phyloP scores from a whole-genome alignment of 805 yeast genomes.

The Zygosaccharomyces rouxii region DNA sequence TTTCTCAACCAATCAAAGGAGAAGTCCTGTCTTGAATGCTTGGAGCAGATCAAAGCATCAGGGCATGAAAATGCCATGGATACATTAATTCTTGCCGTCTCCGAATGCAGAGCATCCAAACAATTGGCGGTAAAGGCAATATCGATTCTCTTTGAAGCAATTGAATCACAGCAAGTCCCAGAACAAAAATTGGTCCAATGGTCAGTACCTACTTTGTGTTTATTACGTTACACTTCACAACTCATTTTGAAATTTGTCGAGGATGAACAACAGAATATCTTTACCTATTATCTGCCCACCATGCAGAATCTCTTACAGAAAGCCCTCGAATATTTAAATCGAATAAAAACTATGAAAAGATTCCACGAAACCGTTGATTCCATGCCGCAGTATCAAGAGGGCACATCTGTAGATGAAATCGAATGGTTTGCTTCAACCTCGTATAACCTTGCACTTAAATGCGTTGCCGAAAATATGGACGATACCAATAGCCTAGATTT shows the following conservation, averaged over 20 bases:
- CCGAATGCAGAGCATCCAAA: constrained; percentile 28
- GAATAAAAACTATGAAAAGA: constrained; percentile 5
- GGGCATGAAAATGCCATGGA: constrained; percentile 36
- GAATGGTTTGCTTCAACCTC: constrained; percentile 41
- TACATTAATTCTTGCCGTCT: constrained; percentile 33
- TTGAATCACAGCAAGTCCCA: constrained; percentile 13
- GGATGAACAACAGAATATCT: constrained; percentile 4
- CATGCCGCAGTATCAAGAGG: constrained; percentile 7
- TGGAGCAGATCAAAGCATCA: constrained; percentile 34
- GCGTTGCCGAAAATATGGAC: constrained; percentile 16
- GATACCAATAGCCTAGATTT: constrained; percentile 12
- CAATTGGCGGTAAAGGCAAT: constrained; percentile 28
- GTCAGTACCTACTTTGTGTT: constrained; percentile 24
- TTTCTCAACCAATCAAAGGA: constrained; percentile 17
- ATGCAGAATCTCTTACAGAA: constrained; percentile 8
- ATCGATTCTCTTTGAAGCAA: constrained; percentile 26
- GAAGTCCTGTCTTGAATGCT: constrained; percentile 21
- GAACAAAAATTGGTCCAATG: constrained; percentile 7
- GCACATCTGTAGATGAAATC: constrained; percentile 33
- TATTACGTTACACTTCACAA: constrained; percentile 34
- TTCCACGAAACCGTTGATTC: neutral
- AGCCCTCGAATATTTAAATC: constrained; percentile 11
- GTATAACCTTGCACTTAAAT: constrained; percentile 33
- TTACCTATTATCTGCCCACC: constrained; percentile 6
- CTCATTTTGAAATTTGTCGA: constrained; percentile 30